Evolutionary conservation across 2,329 filamentous ascomycete genomes (phyloP).

Genomic region (Monosporascus cannonballus): DNA sequence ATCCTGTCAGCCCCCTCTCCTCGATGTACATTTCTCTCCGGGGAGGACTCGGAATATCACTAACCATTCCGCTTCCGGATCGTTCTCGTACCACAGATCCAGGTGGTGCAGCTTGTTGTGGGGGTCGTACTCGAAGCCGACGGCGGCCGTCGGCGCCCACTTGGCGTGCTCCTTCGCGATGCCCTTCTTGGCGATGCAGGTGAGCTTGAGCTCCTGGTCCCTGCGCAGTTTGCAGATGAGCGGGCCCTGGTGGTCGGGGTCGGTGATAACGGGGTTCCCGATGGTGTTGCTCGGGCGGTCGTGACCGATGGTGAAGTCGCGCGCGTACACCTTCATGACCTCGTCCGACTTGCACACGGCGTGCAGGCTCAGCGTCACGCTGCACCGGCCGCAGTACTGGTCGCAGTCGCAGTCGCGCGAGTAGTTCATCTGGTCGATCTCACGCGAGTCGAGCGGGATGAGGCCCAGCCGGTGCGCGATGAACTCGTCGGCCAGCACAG

Average conservation of each 20-base stretch:
- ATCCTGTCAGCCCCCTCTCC: slow-evolving; percentile 18
- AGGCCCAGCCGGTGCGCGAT: slow-evolving; percentile 88
- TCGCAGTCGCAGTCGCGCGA: slow-evolving; percentile 96
- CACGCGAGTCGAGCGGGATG: slow-evolving; percentile 78
- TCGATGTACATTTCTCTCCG: not conserved
- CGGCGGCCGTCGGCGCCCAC: slow-evolving; percentile 87
- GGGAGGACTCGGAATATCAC: slow-evolving; percentile 21
- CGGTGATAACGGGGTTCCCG: slow-evolving; percentile 76
- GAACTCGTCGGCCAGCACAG: slow-evolving; percentile 95
- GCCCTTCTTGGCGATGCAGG: slow-evolving; percentile 93
- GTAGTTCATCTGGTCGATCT: slow-evolving; percentile 77
- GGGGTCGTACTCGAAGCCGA: slow-evolving; percentile 97
- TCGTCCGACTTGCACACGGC: slow-evolving; percentile 81
- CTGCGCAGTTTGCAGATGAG: slow-evolving; percentile 86
- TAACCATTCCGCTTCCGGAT: slow-evolving; percentile 78
- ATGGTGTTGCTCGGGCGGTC: slow-evolving; percentile 67
- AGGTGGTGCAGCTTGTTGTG: slow-evolving; percentile 92
- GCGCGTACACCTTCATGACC: slow-evolving; percentile 89
- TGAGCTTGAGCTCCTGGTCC: slow-evolving; percentile 84
- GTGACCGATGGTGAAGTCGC: slow-evolving; percentile 71
- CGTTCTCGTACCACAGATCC: slow-evolving; percentile 91
- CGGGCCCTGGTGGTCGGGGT: slow-evolving; percentile 73
- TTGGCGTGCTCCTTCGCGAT: slow-evolving; percentile 99
- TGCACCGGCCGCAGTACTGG: slow-evolving; percentile 87
- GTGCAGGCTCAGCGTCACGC: slow-evolving; percentile 76